These are phyloP conservation scores for Orychophragmus violaceus DNA, from an alignment of 345 rosid genomes.

Conservation along the genomic window DNA sequence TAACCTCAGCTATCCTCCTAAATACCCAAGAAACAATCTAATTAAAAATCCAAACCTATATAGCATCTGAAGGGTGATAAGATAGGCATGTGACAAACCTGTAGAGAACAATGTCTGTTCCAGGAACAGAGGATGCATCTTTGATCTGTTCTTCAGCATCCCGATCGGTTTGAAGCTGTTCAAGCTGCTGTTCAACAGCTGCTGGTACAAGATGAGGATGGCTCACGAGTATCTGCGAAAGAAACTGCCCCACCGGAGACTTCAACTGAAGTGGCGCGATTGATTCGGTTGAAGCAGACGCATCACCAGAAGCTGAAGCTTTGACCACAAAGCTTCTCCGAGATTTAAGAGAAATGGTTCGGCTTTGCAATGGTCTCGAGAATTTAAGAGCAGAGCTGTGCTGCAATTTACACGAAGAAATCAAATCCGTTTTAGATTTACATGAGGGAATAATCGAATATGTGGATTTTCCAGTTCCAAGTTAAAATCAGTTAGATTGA, in stretches of 20 bases:
- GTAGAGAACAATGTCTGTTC: conserved; percentile 69
- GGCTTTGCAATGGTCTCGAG: conserved; percentile 18
- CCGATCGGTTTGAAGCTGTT: conserved; percentile 79
- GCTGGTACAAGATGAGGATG: conserved; percentile 96
- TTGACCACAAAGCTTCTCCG: conserved; percentile 42
- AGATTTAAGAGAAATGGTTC: conserved; percentile 28
- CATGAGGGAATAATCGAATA: no score
- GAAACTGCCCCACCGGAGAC: conserved; percentile 83
- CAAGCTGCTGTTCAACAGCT: conserved; percentile 90
- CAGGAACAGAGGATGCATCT: conserved; percentile 56
- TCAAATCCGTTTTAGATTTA: no score
- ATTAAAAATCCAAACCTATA: neutral
- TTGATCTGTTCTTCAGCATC: conserved; percentile 50
- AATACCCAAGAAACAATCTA: neutral
- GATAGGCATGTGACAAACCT: conserved; percentile 41
- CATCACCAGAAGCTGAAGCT: conserved; percentile 60
- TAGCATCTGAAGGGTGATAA: neutral
- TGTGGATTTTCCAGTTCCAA: no score
- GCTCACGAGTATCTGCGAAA: conserved; percentile 66
- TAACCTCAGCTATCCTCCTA: conserved; percentile 96
- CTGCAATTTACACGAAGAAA: neutral
- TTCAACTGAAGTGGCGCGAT: conserved; percentile 81
- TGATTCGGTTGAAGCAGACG: conserved; percentile 25
- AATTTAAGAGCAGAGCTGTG: neutral
- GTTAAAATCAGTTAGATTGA: no score